Evolutionary conservation across 176 grass and related monocot species (phyloP), one percentile per base, ranked within the genome.

Genomic region (Lolium rigidum): DNA sequence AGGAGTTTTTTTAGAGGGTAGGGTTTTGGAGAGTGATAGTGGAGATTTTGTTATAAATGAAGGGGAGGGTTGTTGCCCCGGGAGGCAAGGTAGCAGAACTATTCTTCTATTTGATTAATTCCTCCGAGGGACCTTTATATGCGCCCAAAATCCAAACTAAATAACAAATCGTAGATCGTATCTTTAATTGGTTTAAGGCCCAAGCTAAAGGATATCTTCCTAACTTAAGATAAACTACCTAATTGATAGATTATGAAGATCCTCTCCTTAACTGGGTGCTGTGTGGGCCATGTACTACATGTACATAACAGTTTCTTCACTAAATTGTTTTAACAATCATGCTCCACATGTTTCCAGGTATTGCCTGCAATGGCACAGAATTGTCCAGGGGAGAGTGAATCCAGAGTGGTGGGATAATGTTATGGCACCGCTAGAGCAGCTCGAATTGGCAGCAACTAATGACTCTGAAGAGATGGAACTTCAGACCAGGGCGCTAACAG

Each of bases 361-460:
- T 90, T 98, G 91, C 74, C 73, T 87, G 87, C 96, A 95, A 39
- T 98, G 96, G 96, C 93, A 95, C 83, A 94, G 86, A 86, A 94
- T 95, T 92, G 84, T 83, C 55, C 84, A 87, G 0, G 91, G 83
- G 22, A 88, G 93, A 87, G 83, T 95, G 77, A 98, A 88, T 89
- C 79, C 77, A 28, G 78, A 95, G 64, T 95, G 96, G 93, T 98
- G 93, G 96, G 85, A 94, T 21, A 79, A 55, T 63, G 93, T 95
- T 44, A 83, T 98, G 76, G 90, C 86, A 71, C 92, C 93, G 57
- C 79, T 98, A 70, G 95, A 92, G 81, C 54, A 84, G 65, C 80
- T 98, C 54, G 92, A 98, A 86, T 86, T 89, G 75, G 66, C 75
- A 83, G 83, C 83, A 93, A 84, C 89, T 61, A 88, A 90, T 31